Base-by-base conservation (phyloP, 1,284 basidiomycete genomes). In the Cryptococcus sp. region DNA sequence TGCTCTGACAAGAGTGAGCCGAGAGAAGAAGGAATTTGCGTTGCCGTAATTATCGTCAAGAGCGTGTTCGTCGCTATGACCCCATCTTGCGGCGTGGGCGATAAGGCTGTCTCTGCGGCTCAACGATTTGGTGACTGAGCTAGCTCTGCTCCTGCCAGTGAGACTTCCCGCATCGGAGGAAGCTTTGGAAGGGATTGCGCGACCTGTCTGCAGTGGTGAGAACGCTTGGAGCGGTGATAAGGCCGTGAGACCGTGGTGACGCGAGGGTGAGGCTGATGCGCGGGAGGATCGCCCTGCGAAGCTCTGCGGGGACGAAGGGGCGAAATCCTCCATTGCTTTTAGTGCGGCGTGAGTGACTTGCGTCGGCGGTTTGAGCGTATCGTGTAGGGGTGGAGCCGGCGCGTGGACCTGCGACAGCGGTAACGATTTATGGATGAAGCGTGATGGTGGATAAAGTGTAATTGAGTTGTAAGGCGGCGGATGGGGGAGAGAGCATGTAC, bases 261-360 rank as follows among this genome's bases (percentile, higher is more conserved):
- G 63, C 48, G 85, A 85, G 50, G 83, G 82, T 27, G 85, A 86
- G 42, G 83, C 82, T 0, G 89, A 90, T 72, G 88, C 89, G 17
- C 48, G 55, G 35, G 45, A 80, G 23, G 46, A 17, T 17, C 53
- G 49, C 1, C 79, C 51, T 70, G 78, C 48, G 78, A 87, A 57
- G 86, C 46, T 51, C 22, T 86, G 88, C 89, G 75, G 73, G 87
- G 79, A 52, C 3, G 40, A 45, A 16, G 41, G 50, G 22, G 41
- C 35, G 19, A 30, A 30, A 30, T 22, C 20, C 13, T 38, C 35
- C 39, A 22, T 43, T 41, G 30, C 11, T 52, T 49, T 47, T 51
- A 45, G 10, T 20, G 23, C 11, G 55, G 48, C 51, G 49, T 54
- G 40, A 51, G 55, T 41, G 54, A 52, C 41, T 57, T 57, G 43